Base-by-base conservation (phyloP, 139 green algal species). In the Auxenochlorella protothecoides region DNA sequence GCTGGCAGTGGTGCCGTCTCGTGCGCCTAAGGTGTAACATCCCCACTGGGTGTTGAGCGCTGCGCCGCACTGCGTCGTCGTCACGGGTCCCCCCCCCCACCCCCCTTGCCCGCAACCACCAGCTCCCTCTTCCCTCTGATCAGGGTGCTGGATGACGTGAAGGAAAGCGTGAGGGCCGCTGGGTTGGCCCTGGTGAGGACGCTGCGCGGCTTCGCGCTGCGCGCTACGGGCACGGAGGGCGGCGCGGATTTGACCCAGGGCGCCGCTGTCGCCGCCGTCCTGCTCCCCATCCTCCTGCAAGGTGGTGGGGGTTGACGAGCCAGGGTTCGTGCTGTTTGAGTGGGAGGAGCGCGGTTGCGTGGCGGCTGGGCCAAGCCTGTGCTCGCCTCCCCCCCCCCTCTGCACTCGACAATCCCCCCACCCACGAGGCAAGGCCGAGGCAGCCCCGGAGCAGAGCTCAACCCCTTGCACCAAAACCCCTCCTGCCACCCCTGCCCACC, bases 121-220 rank as follows among this genome's bases (percentile, higher is more conserved):
- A 51, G 2, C 13, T 10, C 66, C 3, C 54, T 2, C 54, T 27
- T 12, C 4, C 7, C 2, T 59, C 3, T 55, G 5, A 70, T 55
- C 71, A 75, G 76, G 0, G 85, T 78, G 9, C 76, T 90, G 63
- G 91, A 96, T 67, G 89, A 96, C 79, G 87, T 95, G 68, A 95
- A 97, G 76, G 90, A 96, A 69, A 91, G 79, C 52, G 87, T 93
- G 68, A 73, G 89, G 2, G 59, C 68, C 55, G 78, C 81, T 52
- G 82, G 79, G 12, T 52, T 75, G 5, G 65, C 62, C 2, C 71
- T 86, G 14, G 60, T 73, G 6, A 67, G 78, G 54, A 44, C 27
- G 27, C 27, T 44, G 27, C 27, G 27, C 27, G 27, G 27, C 27
- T 44, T 44, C 27, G 27, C 27, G 27, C 27, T 44, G 27, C 27